Percentiles rank a stretch among this genome's conserved stretches.
phyloP scores from a whole-genome alignment of 257 asterid species.

The Perilla frutescens region DNA sequence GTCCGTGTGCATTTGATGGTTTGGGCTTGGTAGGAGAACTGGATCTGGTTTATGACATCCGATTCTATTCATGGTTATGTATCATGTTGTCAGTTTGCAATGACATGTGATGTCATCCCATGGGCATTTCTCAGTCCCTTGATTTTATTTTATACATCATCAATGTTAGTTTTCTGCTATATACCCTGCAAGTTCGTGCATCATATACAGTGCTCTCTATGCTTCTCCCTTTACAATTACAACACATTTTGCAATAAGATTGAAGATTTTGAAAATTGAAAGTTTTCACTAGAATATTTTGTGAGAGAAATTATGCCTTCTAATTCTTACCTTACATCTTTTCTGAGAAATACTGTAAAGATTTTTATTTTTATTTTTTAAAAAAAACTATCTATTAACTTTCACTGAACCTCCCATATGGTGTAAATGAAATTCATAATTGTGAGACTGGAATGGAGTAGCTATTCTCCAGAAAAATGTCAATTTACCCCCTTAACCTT shows the following conservation, averaged over 20 bases:
- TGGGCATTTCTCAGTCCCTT: background rate
- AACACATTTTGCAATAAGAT: background rate
- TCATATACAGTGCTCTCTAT: background rate
- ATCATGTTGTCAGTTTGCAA: background rate
- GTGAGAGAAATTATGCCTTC: background rate
- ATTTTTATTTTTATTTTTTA: constrained; percentile 13
- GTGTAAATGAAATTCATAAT: constrained; percentile 4
- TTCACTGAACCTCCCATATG: background rate
- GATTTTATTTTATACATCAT: background rate
- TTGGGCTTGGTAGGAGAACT: background rate
- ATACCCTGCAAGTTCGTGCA: constrained; percentile 3
- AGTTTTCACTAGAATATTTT: background rate
- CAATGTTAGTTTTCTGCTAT: background rate
- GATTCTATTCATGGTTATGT: background rate
- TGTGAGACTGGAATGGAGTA: constrained; percentile 4
- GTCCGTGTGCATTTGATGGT: background rate
- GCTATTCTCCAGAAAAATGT: background rate
- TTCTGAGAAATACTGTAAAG: background rate
- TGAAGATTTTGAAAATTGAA: background rate
- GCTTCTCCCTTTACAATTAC: background rate
- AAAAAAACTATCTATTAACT: background rate
- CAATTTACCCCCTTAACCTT: constrained; percentile 20
- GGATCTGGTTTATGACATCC: background rate
- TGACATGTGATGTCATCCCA: constrained; percentile 11
- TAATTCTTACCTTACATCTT: constrained; percentile 6